These are phyloP conservation scores for Sherardia arvensis DNA, from an alignment of 257 asterid genomes.

Conservation along the genomic window DNA sequence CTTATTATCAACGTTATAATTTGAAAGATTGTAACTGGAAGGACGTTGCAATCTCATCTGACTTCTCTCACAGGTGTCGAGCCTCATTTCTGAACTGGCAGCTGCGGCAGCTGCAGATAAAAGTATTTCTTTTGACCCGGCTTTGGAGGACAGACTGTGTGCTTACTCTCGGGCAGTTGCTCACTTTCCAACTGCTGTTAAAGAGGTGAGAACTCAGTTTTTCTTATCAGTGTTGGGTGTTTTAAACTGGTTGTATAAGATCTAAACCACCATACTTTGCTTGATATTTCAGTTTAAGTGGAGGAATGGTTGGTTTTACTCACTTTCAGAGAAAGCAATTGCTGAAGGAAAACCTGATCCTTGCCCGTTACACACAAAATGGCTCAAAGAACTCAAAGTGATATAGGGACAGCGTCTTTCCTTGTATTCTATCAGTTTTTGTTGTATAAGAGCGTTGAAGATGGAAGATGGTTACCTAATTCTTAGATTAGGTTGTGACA, in stretches of 20 bases:
- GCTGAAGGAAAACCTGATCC: slow-evolving; percentile 80
- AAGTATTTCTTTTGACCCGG: slow-evolving; percentile 60
- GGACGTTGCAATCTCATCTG: no score
- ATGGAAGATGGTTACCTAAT: neutral
- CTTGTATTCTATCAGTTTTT: neutral
- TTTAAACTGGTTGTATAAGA: neutral
- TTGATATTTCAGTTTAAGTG: slow-evolving; percentile 62
- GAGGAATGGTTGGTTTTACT: slow-evolving; percentile 97
- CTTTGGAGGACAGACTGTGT: slow-evolving; percentile 74
- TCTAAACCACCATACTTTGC: neutral
- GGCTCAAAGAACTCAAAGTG: slow-evolving; percentile 85
- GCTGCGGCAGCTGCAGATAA: slow-evolving; percentile 80
- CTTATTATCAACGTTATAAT: neutral
- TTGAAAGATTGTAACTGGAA: neutral
- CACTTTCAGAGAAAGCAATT: slow-evolving; percentile 74
- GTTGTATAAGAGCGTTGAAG: neutral
- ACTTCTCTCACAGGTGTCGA: slow-evolving; percentile 50
- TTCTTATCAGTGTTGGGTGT: neutral
- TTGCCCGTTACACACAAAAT: slow-evolving; percentile 82
- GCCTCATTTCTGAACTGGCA: slow-evolving; percentile 73
- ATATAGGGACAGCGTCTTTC: slow-evolving; percentile 21
- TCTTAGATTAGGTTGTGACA: neutral
- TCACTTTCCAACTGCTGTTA: slow-evolving; percentile 94
- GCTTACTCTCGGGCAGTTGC: slow-evolving; percentile 94
- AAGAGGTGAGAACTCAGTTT: slow-evolving; percentile 50